Conservation (phyloP, 306 rosid genomes). For the apple (Malus domestica) region ASM211411v1 NC_041798.1:40670501-40671000, state of each 20-base stretch:
- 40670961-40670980: neutral
- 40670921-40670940: neutral
- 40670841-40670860: slow-evolving; percentile 40
- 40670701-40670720: neutral
- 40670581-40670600: neutral
- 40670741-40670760: slow-evolving; percentile 59
- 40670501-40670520: neutral
- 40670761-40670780: slow-evolving; percentile 60
- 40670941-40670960: neutral
- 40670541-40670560: neutral
- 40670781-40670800: slow-evolving; percentile 68
- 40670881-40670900: neutral
- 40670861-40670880: neutral
- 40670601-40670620: neutral
- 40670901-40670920: neutral
- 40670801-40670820: slow-evolving; percentile 81
- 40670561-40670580: neutral
- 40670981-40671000: neutral
- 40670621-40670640: neutral
- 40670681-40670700: neutral
- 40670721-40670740: neutral
- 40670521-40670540: neutral
- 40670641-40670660: neutral
- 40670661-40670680: neutral
- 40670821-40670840: slow-evolving; percentile 93